Conservation (phyloP, 2,329 filamentous ascomycete species). For the Sclerotinia spermophila region DNA sequence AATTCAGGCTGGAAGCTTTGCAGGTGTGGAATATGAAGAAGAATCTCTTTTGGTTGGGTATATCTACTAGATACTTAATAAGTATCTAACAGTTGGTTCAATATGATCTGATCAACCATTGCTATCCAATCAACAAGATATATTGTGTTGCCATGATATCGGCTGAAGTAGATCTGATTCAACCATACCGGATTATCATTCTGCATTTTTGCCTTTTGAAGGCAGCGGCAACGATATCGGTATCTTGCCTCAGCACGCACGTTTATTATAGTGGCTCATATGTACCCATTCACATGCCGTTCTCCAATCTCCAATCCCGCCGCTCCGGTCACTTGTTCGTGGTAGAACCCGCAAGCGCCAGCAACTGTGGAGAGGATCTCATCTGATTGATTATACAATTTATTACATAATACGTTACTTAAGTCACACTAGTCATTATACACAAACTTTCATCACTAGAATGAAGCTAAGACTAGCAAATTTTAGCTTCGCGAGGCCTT, state of each 20-base stretch:
- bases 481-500: conserved; percentile 7
- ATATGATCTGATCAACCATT: not conserved
- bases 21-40: not conserved
- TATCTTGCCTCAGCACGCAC: not conserved
- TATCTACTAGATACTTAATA: not conserved
- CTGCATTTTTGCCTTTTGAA: no score
- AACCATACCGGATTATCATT: not conserved
- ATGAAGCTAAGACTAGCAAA: conserved; percentile 1
- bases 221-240: no score
- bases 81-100: conserved; percentile 4
- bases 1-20: not conserved
- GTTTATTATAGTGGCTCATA: not conserved
- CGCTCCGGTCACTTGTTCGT: no score
- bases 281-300: not conserved
- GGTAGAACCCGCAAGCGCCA: not conserved
- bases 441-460: not conserved
- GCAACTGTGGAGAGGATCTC: not conserved
- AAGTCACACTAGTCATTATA: not conserved
- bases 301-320: no score
- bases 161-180: not conserved
- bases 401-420: not conserved
- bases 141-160: not conserved
- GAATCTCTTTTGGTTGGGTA: not conserved
- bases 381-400: not conserved
- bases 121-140: not conserved